phyloP scores from a whole-genome alignment of 768 basidiomycete genomes.

The Mycena indigotica region DNA sequence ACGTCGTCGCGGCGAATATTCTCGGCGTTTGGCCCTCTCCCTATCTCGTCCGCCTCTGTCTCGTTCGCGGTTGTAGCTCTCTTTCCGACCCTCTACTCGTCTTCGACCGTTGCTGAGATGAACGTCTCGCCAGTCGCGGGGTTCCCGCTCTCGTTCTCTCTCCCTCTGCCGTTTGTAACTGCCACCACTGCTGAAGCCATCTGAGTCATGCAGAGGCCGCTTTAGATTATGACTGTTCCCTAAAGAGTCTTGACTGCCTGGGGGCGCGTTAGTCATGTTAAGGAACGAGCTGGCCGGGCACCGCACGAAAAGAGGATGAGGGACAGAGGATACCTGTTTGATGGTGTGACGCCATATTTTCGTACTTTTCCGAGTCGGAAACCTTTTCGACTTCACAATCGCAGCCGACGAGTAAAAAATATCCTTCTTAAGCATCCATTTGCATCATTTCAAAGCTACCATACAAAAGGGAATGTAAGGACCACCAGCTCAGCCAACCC shows the following conservation, averaged over 20 bases:
- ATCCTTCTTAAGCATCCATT: too few relatives aligned
- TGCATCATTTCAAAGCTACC: too few relatives aligned
- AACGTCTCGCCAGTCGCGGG: constrained; percentile 71
- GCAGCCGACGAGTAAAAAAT: too few relatives aligned
- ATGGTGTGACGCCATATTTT: background rate
- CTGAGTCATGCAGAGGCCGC: constrained; percentile 70
- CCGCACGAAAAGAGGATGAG: constrained; percentile 67
- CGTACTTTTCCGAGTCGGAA: too few relatives aligned
- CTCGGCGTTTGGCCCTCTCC: constrained; percentile 27
- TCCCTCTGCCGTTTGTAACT: constrained; percentile 59
- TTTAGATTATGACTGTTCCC: constrained; percentile 44
- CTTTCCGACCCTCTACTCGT: constrained; percentile 25
- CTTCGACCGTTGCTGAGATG: constrained; percentile 49
- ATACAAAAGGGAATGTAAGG: constrained; percentile 32
- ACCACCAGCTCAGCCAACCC: constrained; percentile 42
- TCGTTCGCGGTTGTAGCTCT: constrained; percentile 25
- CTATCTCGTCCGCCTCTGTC: constrained; percentile 26
- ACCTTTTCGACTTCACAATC: too few relatives aligned
- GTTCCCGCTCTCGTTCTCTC: constrained; percentile 43
- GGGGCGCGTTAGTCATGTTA: constrained; percentile 79
- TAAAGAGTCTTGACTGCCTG: constrained; percentile 49
- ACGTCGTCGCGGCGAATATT: constrained; percentile 21
- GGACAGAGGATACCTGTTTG: constrained; percentile 24
- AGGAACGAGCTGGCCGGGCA: constrained; percentile 62
- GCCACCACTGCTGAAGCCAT: constrained; percentile 33